Evolutionary conservation across 2,329 filamentous ascomycete species (phyloP), one percentile per base, ranked within the genome.

Genomic region (Calonectria crousiana): DNA sequence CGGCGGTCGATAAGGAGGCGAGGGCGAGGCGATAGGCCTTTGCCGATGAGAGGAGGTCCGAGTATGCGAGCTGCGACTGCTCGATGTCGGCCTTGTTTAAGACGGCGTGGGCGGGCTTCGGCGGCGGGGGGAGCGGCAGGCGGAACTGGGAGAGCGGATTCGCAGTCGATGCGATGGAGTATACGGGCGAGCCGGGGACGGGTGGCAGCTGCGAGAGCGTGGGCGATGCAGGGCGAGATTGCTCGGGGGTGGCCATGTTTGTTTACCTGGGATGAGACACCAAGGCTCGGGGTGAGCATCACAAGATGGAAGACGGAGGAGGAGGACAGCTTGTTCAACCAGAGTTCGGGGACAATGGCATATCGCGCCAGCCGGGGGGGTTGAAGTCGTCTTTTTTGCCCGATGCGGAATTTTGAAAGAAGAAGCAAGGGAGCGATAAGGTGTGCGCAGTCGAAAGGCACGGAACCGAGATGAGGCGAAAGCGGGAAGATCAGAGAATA

Each of bases 21-120:
- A 94, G 90, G 20, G 92, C 91, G 26, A 90, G 82, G 58, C 92
- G 90, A 83, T 93, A 94, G 51, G 88, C 84, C 82, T 93, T 93
- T 56, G 92, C 92, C 18, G 89, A 90, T 26, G 89, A 83, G 65
- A 93, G 81, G 20, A 94, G 89, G 75, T 92, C 90, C 5, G 90
- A 86, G 83, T 94, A 94, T 64, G 92, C 90, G 18, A 87, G 84
- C 75, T 93, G 92, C 0, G 91, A 93, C 72, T 87, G 85, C 76
- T 91, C 90, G 75, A 93, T 90, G 82, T 94, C 92, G 82, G 88
- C 84, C 80, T 92, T 92, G 67, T 89, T 90, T 72, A 93, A 89
- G 68, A 93, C 87, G 74, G 91, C 87, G 78, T 92, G 89, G 20
- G 87, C 81, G n/a, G 90, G 86, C 36, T 87, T 88, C 3, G 91